phyloP scores from a whole-genome alignment of 1,284 basidiomycete genomes.

The Fomes fomentarius region DNA sequence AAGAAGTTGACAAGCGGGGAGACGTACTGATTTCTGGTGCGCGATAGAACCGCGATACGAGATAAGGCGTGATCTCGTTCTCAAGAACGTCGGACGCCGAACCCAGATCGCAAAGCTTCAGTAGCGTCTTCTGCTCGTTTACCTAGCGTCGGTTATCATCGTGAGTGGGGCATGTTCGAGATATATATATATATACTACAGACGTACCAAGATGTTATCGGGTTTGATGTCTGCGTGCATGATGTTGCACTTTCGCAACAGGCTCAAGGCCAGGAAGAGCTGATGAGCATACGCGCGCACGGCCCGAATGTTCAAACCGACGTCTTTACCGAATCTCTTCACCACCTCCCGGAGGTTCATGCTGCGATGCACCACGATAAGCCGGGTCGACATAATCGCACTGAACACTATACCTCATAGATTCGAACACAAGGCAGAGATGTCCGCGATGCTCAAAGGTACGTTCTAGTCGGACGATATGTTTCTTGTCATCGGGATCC shows the following conservation, averaged over 20 bases:
- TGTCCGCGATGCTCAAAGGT: constrained; percentile 98
- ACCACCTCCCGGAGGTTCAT: constrained; percentile 99
- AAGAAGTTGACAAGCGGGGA: not conserved
- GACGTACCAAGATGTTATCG: constrained; percentile 88
- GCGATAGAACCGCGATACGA: constrained; percentile 97
- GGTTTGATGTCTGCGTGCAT: constrained; percentile 99
- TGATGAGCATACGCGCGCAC: constrained; percentile 99
- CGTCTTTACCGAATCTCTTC: constrained; percentile 98
- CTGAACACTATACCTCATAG: constrained; percentile 67
- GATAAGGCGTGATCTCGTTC: constrained; percentile 97
- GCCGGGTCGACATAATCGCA: too few species aligned
- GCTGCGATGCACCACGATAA: too few species aligned
- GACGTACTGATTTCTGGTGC: constrained; percentile 97
- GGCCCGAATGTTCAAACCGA: constrained; percentile 94
- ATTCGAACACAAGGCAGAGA: constrained; percentile 96
- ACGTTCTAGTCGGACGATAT: constrained; percentile 87
- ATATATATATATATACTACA: constrained; percentile 1
- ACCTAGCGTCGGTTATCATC: constrained; percentile 60
- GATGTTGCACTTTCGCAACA: constrained; percentile 87
- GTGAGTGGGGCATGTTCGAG: constrained; percentile 2
- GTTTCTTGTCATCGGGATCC: constrained; percentile 97
- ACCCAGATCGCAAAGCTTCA: constrained; percentile 97
- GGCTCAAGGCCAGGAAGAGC: constrained; percentile 86
- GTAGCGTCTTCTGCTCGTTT: constrained; percentile 90
- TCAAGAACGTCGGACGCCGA: constrained; percentile 94